These are phyloP conservation scores for Podospora australis DNA, from an alignment of 495 filamentous ascomycete species.

Conservation along the genomic window DNA sequence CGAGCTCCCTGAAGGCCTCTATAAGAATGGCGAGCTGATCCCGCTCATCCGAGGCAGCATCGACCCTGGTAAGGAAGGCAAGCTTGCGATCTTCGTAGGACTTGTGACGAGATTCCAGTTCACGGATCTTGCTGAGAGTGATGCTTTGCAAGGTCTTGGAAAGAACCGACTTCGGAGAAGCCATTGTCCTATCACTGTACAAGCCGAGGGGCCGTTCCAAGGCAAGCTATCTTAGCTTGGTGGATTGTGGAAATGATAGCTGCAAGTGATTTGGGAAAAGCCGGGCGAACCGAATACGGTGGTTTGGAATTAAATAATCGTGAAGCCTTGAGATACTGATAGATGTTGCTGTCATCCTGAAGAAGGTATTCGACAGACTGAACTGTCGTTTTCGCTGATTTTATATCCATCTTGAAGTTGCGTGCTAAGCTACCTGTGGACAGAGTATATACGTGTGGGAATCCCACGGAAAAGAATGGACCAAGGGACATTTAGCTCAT, in stretches of 20 bases:
- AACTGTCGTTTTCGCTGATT: not conserved
- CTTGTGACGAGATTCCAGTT: constrained; percentile 53
- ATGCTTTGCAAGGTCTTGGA: constrained; percentile 60
- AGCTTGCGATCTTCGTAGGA: constrained; percentile 45
- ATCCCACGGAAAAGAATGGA: no score
- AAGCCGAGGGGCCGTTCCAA: not conserved
- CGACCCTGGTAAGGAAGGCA: constrained; percentile 25
- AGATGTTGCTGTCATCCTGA: not conserved
- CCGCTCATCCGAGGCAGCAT: constrained; percentile 21
- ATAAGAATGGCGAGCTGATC: constrained; percentile 34
- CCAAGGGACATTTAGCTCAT: no score
- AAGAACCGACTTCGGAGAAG: constrained; percentile 32
- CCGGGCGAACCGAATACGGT: not conserved
- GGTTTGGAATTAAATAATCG: not conserved
- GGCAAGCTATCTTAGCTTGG: not conserved
- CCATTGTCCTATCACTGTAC: constrained; percentile 22
- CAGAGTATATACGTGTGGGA: no score
- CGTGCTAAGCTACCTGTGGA: no score
- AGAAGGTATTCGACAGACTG: no score
- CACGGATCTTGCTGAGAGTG: constrained; percentile 57
- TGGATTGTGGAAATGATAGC: not conserved
- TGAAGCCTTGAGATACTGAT: not conserved
- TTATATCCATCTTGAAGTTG: not conserved
- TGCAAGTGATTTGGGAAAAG: not conserved
- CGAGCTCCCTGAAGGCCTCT: constrained; percentile 33